Evolutionary conservation across 1,139 yeast genomes (phyloP), one percentile per base, ranked within the genome.

Genomic region (Kodamaea sp.): DNA sequence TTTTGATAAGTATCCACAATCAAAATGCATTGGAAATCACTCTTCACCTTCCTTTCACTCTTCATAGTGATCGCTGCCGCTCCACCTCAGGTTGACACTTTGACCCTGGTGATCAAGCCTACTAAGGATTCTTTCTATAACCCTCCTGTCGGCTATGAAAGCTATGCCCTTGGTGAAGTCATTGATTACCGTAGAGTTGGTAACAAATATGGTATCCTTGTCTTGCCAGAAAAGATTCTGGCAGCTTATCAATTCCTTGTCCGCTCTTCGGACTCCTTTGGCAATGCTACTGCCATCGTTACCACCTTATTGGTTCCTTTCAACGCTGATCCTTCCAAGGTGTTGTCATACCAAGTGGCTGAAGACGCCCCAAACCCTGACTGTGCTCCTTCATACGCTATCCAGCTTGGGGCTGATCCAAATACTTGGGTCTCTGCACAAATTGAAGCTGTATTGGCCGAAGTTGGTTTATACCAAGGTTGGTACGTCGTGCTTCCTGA

Each of bases 361-460:
- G 53, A 61, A 40, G 69, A 66, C 43, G 43, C 67, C 8, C 45
- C 66, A 3, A 35, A 37, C 22, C 15, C 38, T 1, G 38, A 59
- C 34, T 66, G 71, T 48, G 48, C 66, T 4, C 61, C 66, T 1
- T 63, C 70, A 0, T 63, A 59, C 40, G 51, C 57, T 1, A 44
- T 57, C 15, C 40, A 41, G 27, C 39, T 39, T 13, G 60, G 60
- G 10, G 55, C 61, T 2, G 25, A 22, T 13, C 35, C 40, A 10
- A 14, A 8, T 8, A 22, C 29, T 12, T 28, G 31, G 19, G 15
- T 29, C 12, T 11, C 22, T 12, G 19, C 20, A 15, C 32, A 29
- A 16, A 21, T 32, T 14, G 48, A 44, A 24, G 37, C 39, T 28
- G 20, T 31, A 13, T 29, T 38, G 12, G 27, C 45, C 20, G 38